phyloP scores from a whole-genome alignment of 2,329 filamentous ascomycete species.

The Akanthomyces muscarius region DNA sequence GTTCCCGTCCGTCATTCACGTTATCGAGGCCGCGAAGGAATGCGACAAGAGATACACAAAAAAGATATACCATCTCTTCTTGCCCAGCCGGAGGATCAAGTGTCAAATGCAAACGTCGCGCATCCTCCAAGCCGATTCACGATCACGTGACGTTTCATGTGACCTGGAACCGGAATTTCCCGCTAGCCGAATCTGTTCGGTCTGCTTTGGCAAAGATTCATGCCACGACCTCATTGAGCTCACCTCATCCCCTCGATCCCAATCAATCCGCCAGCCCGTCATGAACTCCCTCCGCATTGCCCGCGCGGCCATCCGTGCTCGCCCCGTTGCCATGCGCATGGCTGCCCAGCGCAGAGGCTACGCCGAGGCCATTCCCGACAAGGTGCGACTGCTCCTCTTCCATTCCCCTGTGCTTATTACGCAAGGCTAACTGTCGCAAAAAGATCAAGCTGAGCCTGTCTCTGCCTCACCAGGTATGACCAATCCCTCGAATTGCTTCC shows the following conservation, averaged over 20 bases:
- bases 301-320: constrained; percentile 81
- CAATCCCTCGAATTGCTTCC: constrained; percentile 8
- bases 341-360: constrained; percentile 85
- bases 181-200: constrained; percentile 38
- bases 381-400: constrained; percentile 43
- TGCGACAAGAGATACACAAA: too few relatives aligned
- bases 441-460: constrained; percentile 96
- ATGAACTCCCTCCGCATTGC: constrained; percentile 96
- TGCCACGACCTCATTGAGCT: constrained; percentile 41
- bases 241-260: constrained; percentile 44
- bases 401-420: constrained; percentile 1
- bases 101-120: too few relatives aligned
- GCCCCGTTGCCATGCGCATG: constrained; percentile 70
- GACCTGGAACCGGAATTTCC: constrained; percentile 35
- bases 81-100: too few relatives aligned
- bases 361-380: constrained; percentile 81
- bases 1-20: too few relatives aligned
- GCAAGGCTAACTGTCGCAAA: constrained; percentile 24
- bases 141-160: constrained; percentile 33
- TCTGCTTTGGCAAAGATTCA: constrained; percentile 45
- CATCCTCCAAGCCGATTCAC: background rate
- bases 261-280: constrained; percentile 45
- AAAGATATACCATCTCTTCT: too few relatives aligned
- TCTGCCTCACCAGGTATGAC: constrained; percentile 94
- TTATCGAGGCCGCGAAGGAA: too few relatives aligned